phyloP scores from a whole-genome alignment of 164 flowering plant genomes.

The Magnolia officinalis region DNA sequence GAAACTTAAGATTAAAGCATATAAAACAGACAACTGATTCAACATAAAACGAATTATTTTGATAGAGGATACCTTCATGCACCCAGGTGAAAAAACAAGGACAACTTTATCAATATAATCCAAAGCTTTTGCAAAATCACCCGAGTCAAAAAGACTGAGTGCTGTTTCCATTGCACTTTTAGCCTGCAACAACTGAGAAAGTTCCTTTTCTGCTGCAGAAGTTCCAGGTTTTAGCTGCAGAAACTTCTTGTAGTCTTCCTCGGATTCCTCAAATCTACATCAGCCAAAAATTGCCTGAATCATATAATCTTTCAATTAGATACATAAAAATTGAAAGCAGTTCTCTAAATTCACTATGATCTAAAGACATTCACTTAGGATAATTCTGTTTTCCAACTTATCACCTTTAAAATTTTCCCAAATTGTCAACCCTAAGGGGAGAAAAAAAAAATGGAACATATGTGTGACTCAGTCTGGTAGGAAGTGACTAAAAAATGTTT shows the following conservation, averaged over 20 bases:
- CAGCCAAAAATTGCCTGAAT: conserved; percentile 50
- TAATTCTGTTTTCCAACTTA: background rate
- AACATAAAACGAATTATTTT: background rate
- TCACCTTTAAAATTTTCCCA: background rate
- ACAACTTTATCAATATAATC: conserved; percentile 86
- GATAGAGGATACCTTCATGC: conserved; percentile 57
- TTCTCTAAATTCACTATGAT: conserved; percentile 2
- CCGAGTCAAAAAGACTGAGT: conserved; percentile 52
- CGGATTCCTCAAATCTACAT: conserved; percentile 94
- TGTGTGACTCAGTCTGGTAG: too few species aligned
- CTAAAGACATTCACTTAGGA: background rate
- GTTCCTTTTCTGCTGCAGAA: conserved; percentile 79
- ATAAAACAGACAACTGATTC: background rate
- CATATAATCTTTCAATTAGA: conserved; percentile 47
- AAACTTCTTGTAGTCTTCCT: conserved; percentile 66
- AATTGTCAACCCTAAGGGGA: background rate
- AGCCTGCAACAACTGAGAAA: conserved; percentile 79
- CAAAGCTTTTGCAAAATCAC: conserved; percentile 65
- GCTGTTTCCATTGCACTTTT: conserved; percentile 70
- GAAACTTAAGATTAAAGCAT: conserved; percentile 1
- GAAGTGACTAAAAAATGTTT: too few species aligned
- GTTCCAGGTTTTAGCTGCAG: conserved; percentile 73
- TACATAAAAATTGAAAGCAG: conserved; percentile 4
- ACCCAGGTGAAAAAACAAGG: conserved; percentile 89
- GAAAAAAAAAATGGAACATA: too few species aligned